phyloP scores from a whole-genome alignment of 768 basidiomycete species.

The Boletus huronensis region DNA sequence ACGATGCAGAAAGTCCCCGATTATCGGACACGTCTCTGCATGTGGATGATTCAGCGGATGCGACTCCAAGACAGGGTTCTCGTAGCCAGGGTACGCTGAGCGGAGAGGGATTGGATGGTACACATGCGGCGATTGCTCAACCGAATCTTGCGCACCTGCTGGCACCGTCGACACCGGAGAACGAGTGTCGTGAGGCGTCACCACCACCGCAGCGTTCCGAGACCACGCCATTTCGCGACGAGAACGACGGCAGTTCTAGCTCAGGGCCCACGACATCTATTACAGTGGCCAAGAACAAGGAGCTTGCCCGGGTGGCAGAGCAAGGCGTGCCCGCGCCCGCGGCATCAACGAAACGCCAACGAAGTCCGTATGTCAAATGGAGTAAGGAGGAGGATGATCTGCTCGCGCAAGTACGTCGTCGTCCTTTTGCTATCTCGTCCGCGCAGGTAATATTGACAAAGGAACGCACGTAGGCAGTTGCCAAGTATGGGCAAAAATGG shows the following conservation, averaged over 20 bases:
- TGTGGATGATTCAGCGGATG: slow-evolving; percentile 7
- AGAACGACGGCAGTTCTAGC: neutral
- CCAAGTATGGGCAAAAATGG: slow-evolving; percentile 39
- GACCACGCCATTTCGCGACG: slow-evolving; percentile 2
- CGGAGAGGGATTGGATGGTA: neutral
- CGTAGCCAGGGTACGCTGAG: neutral
- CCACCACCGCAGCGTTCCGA: slow-evolving; percentile 4
- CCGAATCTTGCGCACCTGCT: neutral
- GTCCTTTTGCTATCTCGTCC: neutral
- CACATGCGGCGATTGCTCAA: neutral
- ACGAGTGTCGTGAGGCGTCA: slow-evolving; percentile 8
- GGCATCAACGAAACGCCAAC: slow-evolving; percentile 31
- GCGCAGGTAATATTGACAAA: neutral
- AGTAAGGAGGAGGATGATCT: slow-evolving; percentile 42
- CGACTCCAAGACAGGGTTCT: slow-evolving; percentile 19
- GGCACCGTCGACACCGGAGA: neutral
- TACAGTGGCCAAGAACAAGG: slow-evolving; percentile 17
- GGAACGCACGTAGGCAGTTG: slow-evolving; percentile 29
- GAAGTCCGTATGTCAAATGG: slow-evolving; percentile 43
- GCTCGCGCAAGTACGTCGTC: slow-evolving; percentile 32
- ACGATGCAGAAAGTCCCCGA: neutral
- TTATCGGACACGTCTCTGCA: neutral
- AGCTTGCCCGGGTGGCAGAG: slow-evolving; percentile 26
- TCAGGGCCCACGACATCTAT: neutral
- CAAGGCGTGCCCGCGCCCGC: slow-evolving; percentile 20